Evolutionary conservation across 306 rosid genomes (phyloP).

Genomic region (Luffa aegyptiaca): DNA sequence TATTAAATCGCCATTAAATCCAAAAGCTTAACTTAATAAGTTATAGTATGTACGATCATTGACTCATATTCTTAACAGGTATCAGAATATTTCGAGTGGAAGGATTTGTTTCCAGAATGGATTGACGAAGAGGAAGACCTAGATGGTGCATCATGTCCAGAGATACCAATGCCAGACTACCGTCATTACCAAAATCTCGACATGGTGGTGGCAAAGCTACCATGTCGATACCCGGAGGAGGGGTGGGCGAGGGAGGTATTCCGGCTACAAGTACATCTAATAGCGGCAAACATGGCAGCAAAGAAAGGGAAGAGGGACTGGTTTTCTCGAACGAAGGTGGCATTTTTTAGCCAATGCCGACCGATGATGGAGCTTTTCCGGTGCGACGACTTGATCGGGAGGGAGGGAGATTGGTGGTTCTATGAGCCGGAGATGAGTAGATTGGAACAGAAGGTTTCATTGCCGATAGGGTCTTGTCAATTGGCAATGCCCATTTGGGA

Average conservation of each 20-base stretch:
- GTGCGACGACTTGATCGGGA: constrained; percentile 54
- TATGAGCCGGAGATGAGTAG: constrained; percentile 37
- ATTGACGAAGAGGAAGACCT: constrained; percentile 88
- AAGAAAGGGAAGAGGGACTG: constrained; percentile 49
- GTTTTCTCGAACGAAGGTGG: constrained; percentile 40
- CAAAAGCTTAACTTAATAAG: neutral
- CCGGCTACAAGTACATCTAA: constrained; percentile 64
- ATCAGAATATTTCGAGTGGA: constrained; percentile 67
- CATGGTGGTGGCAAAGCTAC: constrained; percentile 59
- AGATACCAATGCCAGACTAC: constrained; percentile 70
- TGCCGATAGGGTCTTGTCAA: constrained; percentile 81
- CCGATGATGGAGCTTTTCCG: constrained; percentile 85
- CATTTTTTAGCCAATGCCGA: constrained; percentile 62
- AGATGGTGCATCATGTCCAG: constrained; percentile 75
- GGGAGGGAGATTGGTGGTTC: constrained; percentile 80
- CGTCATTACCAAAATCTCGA: constrained; percentile 31
- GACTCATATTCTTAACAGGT: neutral
- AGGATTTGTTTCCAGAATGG: constrained; percentile 86
- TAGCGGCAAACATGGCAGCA: constrained; percentile 54
- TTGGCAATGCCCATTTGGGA: constrained; percentile 91
- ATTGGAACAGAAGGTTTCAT: constrained; percentile 53
- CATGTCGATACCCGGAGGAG: constrained; percentile 52
- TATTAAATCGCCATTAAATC: no score
- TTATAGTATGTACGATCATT: neutral
- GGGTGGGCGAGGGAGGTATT: constrained; percentile 76